phyloP scores from a whole-genome alignment of 2,329 filamentous ascomycete genomes.

The Parascedosporium putredinis region DNA sequence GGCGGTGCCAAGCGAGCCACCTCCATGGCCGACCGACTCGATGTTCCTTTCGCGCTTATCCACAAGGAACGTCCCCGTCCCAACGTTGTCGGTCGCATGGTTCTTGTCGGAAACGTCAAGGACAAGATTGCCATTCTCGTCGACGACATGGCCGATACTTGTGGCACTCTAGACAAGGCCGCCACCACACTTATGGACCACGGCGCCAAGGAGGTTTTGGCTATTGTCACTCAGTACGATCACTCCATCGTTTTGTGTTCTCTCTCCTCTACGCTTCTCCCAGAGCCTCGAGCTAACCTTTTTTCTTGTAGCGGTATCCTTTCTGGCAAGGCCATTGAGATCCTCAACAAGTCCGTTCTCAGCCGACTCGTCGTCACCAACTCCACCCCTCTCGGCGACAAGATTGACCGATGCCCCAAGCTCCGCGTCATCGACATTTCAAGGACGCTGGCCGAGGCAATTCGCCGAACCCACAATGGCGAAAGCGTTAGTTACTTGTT shows the following conservation, averaged over 20 bases:
- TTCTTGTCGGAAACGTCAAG: conserved; percentile 81
- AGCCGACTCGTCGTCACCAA: conserved; percentile 82
- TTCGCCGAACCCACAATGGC: conserved; percentile 58
- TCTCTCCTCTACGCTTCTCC: too few species aligned
- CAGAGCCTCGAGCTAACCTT: not conserved
- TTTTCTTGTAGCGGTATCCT: conserved; percentile 51
- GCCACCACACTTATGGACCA: conserved; percentile 81
- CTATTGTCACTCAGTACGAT: conserved; percentile 71
- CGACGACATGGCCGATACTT: conserved; percentile 96
- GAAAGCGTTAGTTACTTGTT: conserved; percentile 16
- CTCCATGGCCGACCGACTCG: conserved; percentile 82
- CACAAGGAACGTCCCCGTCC: conserved; percentile 85
- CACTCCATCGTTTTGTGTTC: not conserved
- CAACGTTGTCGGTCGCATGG: conserved; percentile 88
- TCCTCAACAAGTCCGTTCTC: conserved; percentile 67
- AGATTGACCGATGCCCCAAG: conserved; percentile 66
- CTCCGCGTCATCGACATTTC: conserved; percentile 89
- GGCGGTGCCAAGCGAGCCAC: conserved; percentile 92
- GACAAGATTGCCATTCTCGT: conserved; percentile 92
- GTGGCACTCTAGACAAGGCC: conserved; percentile 66
- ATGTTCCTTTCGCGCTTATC: conserved; percentile 85
- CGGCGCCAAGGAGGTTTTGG: conserved; percentile 78
- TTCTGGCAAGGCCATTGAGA: conserved; percentile 78
- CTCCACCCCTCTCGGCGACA: conserved; percentile 50
- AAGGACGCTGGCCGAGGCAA: conserved; percentile 65